Base-by-base conservation (phyloP, 306 rosid genomes). In the Quercus mongolica region DNA sequence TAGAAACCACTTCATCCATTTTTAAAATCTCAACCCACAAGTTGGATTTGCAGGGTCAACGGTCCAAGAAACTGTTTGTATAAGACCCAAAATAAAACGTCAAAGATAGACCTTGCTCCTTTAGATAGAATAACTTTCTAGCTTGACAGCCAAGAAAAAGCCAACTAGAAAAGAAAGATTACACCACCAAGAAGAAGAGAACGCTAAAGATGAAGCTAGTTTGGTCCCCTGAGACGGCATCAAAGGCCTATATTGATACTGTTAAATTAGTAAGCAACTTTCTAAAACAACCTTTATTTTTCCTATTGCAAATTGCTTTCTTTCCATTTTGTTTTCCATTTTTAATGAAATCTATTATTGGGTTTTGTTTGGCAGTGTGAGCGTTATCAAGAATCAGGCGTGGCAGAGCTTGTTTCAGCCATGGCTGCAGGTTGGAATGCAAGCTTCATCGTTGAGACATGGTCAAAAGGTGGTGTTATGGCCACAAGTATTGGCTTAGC, bases 351-450 rank as follows among this genome's bases (percentile, higher is more conserved):
- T 19, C 20, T 21, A 7, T 25, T 26, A 23, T 4, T 20, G 73
- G 49, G 59, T 56, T 88, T 71, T 19, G 14, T 35, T 3, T 76
- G 83, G 83, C 83, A 94, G 97, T 92, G 97, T 41, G 74, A 87
- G 80, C 71, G 87, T 62, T 82, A 41, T 64, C 82, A 25, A 1
- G 97, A 89, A 85, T 93, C 96, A 0, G 97, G 99, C 15, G 98
- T 88, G 8, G 90, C 98, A 33, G 99, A 95, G 89, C 83, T 95
- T 2, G 21, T 93, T 63, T 89, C 99, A 1, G 97, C 99, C 64
- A 93, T 93, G 97, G 96, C 98, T 1, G 98, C 98, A 11, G 99
- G 99, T 19, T 91, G 98, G 99, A 91, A 91, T 82, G 87, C 99
- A 0, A 80, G 81, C 63, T 81, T 95, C 73, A 91, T 95, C 25